Conservation (phyloP, 2,329 filamentous ascomycete species). For the Botrytis porri region DNA sequence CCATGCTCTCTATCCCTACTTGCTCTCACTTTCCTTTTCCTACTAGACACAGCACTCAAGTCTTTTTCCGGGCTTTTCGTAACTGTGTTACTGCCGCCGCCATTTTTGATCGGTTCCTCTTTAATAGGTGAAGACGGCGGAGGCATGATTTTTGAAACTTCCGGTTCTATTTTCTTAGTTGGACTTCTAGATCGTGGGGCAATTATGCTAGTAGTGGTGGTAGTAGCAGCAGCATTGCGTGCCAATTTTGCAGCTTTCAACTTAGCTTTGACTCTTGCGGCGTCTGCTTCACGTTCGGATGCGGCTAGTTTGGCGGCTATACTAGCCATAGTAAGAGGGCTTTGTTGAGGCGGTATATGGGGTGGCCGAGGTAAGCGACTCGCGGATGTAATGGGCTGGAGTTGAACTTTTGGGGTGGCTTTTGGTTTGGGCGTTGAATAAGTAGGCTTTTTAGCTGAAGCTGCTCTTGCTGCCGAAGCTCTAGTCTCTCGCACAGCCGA, state of each 20-base stretch:
- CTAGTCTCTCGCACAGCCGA: constrained; percentile 8
- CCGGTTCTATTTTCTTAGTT: constrained; percentile 6
- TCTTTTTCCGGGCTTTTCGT: constrained; percentile 18
- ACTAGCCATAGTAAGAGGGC: constrained; percentile 57
- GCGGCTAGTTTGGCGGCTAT: constrained; percentile 64
- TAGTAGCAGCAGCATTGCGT: constrained; percentile 22
- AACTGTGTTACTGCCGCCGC: constrained; percentile 1
- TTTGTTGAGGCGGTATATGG: constrained; percentile 45
- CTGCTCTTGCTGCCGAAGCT: constrained; percentile 11
- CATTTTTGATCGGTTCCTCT: constrained; percentile 22
- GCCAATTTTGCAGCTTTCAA: constrained; percentile 51
- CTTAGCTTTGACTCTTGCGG: constrained; percentile 60
- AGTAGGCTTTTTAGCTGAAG: constrained; percentile 20
- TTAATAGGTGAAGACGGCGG: constrained; percentile 34
- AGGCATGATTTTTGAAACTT: constrained; percentile 36
- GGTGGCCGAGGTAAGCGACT: constrained; percentile 35
- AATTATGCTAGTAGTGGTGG: not conserved
- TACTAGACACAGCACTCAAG: constrained; percentile 21
- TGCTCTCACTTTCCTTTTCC: constrained; percentile 43
- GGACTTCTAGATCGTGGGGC: constrained; percentile 11
- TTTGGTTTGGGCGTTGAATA: constrained; percentile 19
- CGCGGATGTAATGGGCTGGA: constrained; percentile 22
- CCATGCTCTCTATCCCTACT: constrained; percentile 37
- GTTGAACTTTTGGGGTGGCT: constrained; percentile 30
- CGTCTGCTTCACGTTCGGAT: constrained; percentile 61